Percentiles rank a stretch among this genome's conserved stretches.
Conservation (phyloP, 306 rosid genomes). For the Rubus idaeus region DNA sequence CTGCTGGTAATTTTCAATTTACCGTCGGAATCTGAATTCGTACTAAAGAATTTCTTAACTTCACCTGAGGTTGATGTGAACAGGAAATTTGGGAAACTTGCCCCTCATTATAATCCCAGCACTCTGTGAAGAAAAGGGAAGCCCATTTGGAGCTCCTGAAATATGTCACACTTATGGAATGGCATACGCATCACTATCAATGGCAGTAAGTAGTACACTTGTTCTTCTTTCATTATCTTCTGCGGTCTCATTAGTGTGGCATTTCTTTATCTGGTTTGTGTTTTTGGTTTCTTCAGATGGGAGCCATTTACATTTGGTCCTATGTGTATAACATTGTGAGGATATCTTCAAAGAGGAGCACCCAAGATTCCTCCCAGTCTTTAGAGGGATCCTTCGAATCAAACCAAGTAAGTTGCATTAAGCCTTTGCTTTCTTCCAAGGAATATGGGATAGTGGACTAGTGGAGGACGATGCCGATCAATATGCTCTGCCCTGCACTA, state of each 20-base stretch:
- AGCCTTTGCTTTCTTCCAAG: constrained; percentile 33
- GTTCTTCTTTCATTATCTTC: neutral
- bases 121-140: constrained; percentile 58
- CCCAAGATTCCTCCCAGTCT: constrained; percentile 22
- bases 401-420: constrained; percentile 29
- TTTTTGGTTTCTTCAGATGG: constrained; percentile 45
- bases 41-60: no score
- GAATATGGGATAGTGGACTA: neutral
- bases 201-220: constrained; percentile 41
- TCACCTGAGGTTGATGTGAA: constrained; percentile 3
- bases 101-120: constrained; percentile 54
- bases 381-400: constrained; percentile 30
- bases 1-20: constrained; percentile 38
- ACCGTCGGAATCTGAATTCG: neutral
- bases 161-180: constrained; percentile 42
- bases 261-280: neutral
- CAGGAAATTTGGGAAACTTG: constrained; percentile 62
- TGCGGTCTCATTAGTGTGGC: neutral
- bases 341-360: constrained; percentile 42
- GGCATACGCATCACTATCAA: constrained; percentile 61
- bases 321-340: constrained; percentile 80
- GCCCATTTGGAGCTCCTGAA: constrained; percentile 53
- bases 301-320: constrained; percentile 71
- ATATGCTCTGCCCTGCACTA: constrained; percentile 30
- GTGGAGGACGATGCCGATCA: constrained; percentile 35